A percentile compares a stretch with the other conserved stretches of the same genome.
Evolutionary conservation across 163 green algal species (phyloP).

Genomic region (Trebouxia gelatinosa): DNA sequence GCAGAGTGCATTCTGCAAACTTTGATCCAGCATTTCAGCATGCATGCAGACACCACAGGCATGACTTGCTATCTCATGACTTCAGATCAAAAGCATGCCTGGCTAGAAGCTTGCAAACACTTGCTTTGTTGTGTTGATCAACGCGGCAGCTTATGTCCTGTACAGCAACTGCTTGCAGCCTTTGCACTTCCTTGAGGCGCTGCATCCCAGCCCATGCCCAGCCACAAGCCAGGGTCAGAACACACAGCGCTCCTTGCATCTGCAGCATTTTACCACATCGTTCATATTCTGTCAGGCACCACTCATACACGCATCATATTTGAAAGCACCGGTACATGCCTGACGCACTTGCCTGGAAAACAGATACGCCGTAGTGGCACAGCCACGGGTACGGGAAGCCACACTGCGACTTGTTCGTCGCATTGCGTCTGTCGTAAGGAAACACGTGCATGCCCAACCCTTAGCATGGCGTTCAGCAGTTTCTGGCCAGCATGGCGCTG

Average conservation of each 20-base stretch:
- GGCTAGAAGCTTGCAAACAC: conserved; percentile 3
- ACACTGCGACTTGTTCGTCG: too few species aligned
- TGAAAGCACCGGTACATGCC: too few species aligned
- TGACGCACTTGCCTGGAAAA: too few species aligned
- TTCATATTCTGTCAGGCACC: too few species aligned
- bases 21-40: background rate
- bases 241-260: conserved; percentile 59
- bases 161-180: background rate
- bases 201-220: conserved; percentile 38
- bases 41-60: background rate
- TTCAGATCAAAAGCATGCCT: background rate
- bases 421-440: too few species aligned
- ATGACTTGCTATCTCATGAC: background rate
- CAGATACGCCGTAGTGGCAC: too few species aligned
- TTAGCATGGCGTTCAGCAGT: too few species aligned
- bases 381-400: too few species aligned
- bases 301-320: too few species aligned
- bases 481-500: too few species aligned
- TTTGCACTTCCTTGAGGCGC: conserved; percentile 33
- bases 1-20: background rate
- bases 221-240: conserved; percentile 32
- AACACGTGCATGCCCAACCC: too few species aligned
- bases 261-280: too few species aligned
- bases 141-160: background rate
- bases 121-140: background rate